phyloP scores from a whole-genome alignment of 2,329 filamentous ascomycete species.

The Septoria linicola region DNA sequence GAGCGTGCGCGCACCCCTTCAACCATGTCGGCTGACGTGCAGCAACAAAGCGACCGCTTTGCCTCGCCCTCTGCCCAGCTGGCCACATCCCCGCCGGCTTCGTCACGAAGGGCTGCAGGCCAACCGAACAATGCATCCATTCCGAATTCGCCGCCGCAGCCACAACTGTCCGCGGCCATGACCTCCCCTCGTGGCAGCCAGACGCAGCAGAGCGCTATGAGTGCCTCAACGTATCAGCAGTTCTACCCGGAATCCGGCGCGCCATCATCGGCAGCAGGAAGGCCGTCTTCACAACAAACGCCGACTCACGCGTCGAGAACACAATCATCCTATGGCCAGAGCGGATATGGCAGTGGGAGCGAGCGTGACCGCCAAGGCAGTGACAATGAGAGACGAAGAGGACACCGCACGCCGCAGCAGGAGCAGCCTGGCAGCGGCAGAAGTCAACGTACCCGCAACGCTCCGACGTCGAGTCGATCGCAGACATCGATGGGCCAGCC shows the following conservation, averaged over 20 bases:
- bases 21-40: slow-evolving; percentile 28
- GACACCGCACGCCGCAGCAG: slow-evolving; percentile 47
- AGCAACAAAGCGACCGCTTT: slow-evolving; percentile 18
- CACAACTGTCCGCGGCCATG: slow-evolving; percentile 39
- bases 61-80: slow-evolving; percentile 20
- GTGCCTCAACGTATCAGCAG: slow-evolving; percentile 78
- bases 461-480: slow-evolving; percentile 46
- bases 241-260: slow-evolving; percentile 42
- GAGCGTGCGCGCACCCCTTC: slow-evolving; percentile 7
- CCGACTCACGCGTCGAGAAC: slow-evolving; percentile 29
- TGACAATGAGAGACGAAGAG: slow-evolving; percentile 41
- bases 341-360: slow-evolving; percentile 44
- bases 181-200: slow-evolving; percentile 48
- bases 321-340: slow-evolving; percentile 38
- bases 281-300: slow-evolving; percentile 30
- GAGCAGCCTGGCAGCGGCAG: slow-evolving; percentile 46
- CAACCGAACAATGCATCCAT: slow-evolving; percentile 40
- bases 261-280: slow-evolving; percentile 25
- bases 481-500: slow-evolving; percentile 54
- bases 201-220: slow-evolving; percentile 49
- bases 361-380: slow-evolving; percentile 17
- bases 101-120: slow-evolving; percentile 22
- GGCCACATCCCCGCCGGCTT: slow-evolving; percentile 21
- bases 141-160: slow-evolving; percentile 43
- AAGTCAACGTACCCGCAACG: slow-evolving; percentile 39